Base-by-base conservation (phyloP, 106 monocot genomes). In the Dendrobium huoshanense region DNA sequence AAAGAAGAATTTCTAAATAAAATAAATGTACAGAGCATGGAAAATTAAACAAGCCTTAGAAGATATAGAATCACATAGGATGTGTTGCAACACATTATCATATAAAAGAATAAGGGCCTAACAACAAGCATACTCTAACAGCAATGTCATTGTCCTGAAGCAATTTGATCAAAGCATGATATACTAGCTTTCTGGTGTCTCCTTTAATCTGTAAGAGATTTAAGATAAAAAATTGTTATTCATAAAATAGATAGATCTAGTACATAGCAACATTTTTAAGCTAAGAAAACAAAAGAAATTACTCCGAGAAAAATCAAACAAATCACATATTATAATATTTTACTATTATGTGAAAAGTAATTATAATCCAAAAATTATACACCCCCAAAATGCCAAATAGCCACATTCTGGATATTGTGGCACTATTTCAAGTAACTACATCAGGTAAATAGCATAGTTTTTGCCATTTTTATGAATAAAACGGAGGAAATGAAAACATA, bases 81-180 rank as follows among this genome's bases (percentile, higher is more conserved):
- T 73, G 40, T 41, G 1, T 40, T 42, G 17, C 45, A 73, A 45
- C 75, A 75, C 43, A 75, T 9, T 61, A 79, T 25, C 37, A 44
- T 75, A 33, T 42, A 11, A 70, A 44, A 75, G 44, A 73, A 45
- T 20, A 45, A 22, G 45, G 7, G 80, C 59, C 40, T 61, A 24
- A 33, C 75, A 83, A 67, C 24, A 33, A 81, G 80, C 90, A 79
- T 93, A 98, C 98, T 80, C 92, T 92, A 86, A 98, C 98, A 85
- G 98, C 98, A 70, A 94, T 85, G 78, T 98, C 98, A 67, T 88
- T 72, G 64, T 91, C 91, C 78, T 98, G 92, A 88, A 98, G 92
- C 82, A 98, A 91, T 85, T 85, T 87, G 83, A 95, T 83, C 68
- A 98, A 87, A 40, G 92, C 89, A 86, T 83, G 87, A 54, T 88